Conservation (phyloP, 78 protist genomes). For the Dictyostelium capitatum region DNA sequence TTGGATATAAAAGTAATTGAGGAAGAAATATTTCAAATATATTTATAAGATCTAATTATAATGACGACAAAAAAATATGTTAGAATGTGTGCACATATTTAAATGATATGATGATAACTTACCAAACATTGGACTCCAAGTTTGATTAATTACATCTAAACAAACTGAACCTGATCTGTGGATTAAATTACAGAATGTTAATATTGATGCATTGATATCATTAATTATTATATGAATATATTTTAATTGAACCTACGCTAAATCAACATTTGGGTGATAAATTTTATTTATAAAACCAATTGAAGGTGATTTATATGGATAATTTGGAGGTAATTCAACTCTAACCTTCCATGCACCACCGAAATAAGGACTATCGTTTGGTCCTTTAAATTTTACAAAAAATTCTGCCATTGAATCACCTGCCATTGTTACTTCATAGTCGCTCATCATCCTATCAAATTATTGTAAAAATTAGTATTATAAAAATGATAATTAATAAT, state of each 20-base stretch:
- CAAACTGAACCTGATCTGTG: constrained; percentile 98
- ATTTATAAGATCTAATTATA: constrained; percentile 81
- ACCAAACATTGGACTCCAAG: constrained; percentile 99
- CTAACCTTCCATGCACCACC: constrained; percentile 96
- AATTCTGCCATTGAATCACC: constrained; percentile 81
- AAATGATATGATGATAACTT: not conserved
- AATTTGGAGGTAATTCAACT: constrained; percentile 95
- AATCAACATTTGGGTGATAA: constrained; percentile 98
- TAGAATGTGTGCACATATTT: no score
- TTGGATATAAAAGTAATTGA: constrained; percentile 98
- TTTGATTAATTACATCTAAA: constrained; percentile 98
- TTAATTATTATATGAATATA: not conserved
- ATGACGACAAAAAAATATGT: not conserved
- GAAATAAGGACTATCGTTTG: constrained; percentile 90
- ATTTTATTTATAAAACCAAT: constrained; percentile 95
- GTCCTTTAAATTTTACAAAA: constrained; percentile 69
- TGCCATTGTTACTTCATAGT: constrained; percentile 77
- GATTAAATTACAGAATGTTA: not conserved
- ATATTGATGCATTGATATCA: no score
- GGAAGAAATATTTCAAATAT: constrained; percentile 97
- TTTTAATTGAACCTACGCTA: constrained; percentile 73
- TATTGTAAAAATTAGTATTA: not conserved
- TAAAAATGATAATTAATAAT: not conserved
- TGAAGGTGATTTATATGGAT: constrained; percentile 98
- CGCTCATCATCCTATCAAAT: constrained; percentile 77